These are phyloP conservation scores for Colletotrichum lini DNA, from an alignment of 2,329 filamentous ascomycete species.

Conservation along the genomic window DNA sequence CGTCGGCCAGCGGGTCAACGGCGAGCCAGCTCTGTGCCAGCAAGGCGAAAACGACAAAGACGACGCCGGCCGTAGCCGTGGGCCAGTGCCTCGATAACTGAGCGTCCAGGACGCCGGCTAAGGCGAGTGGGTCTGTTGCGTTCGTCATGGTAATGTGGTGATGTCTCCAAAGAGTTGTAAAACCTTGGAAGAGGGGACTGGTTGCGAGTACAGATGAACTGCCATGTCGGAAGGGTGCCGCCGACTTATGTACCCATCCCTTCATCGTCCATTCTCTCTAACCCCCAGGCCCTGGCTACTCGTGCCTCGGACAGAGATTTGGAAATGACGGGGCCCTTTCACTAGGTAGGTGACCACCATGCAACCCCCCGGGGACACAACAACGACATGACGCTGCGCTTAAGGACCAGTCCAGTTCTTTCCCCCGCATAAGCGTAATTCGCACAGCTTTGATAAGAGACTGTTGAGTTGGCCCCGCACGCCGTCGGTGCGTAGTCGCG, in stretches of 20 bases:
- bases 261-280: not conserved
- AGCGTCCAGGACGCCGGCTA: constrained; percentile 17
- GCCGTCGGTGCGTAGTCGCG: constrained; percentile 1
- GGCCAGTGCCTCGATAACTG: constrained; percentile 17
- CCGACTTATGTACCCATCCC: constrained; percentile 5
- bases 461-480: not conserved
- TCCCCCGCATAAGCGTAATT: constrained; percentile 28
- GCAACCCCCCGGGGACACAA: constrained; percentile 7
- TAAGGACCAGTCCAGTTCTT: not conserved
- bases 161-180: not conserved
- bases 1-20: constrained; percentile 28
- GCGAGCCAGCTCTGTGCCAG: constrained; percentile 33
- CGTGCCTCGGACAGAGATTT: too few relatives aligned
- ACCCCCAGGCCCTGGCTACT: too few relatives aligned
- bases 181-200: not conserved
- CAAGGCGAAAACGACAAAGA: constrained; percentile 21
- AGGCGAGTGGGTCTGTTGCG: constrained; percentile 12
- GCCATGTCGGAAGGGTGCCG: not conserved
- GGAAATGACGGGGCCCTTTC: too few relatives aligned
- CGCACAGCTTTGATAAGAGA: constrained; percentile 11
- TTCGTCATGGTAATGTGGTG: constrained; percentile 18
- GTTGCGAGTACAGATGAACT: constrained; percentile 3
- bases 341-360: not conserved
- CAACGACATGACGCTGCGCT: not conserved
- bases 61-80: constrained; percentile 22